A percentile compares a stretch with the other conserved stretches of the same genome.
phyloP scores from a whole-genome alignment of 1,139 yeast species.

The Protomyces arabidopsidicola region DNA sequence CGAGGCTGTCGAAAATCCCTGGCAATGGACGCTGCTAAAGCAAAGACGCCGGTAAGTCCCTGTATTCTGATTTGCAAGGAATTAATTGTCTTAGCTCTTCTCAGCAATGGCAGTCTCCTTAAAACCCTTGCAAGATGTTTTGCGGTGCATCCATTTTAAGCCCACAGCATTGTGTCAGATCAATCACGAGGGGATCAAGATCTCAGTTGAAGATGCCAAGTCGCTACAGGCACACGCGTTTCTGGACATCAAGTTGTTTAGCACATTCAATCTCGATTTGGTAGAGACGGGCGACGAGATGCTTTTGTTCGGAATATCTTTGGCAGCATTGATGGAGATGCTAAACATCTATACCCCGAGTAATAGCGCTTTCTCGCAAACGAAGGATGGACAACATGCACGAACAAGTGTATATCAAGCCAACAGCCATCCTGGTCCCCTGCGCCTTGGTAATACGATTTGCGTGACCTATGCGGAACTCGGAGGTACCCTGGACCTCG shows the following conservation, averaged over 20 bases:
- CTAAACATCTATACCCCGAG: slow-evolving; percentile 31
- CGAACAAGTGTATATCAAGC: slow-evolving; percentile 12
- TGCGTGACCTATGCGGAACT: slow-evolving; percentile 29
- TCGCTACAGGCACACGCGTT: slow-evolving; percentile 32
- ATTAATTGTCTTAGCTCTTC: slow-evolving; percentile 4
- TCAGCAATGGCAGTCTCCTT: slow-evolving; percentile 23
- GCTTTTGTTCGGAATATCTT: slow-evolving; percentile 30
- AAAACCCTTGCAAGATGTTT: slow-evolving; percentile 25
- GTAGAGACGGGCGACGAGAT: slow-evolving; percentile 16
- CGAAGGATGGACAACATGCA: background rate
- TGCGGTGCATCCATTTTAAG: slow-evolving; percentile 27
- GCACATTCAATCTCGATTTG: slow-evolving; percentile 1
- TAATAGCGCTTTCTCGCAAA: background rate
- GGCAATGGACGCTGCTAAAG: no score
- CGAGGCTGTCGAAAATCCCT: no score
- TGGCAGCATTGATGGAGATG: slow-evolving; percentile 32
- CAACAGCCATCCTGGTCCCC: background rate
- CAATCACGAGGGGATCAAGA: slow-evolving; percentile 31
- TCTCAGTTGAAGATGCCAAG: slow-evolving; percentile 32
- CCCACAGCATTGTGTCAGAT: slow-evolving; percentile 30
- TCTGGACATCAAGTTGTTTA: slow-evolving; percentile 25
- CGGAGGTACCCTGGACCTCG: slow-evolving; percentile 32
- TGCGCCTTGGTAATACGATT: slow-evolving; percentile 29
- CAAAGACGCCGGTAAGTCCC: no score
- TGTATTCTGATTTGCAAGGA: background rate